Conservation (phyloP, 2,329 filamentous ascomycete species). For the Microsporum ferrugineum region DNA sequence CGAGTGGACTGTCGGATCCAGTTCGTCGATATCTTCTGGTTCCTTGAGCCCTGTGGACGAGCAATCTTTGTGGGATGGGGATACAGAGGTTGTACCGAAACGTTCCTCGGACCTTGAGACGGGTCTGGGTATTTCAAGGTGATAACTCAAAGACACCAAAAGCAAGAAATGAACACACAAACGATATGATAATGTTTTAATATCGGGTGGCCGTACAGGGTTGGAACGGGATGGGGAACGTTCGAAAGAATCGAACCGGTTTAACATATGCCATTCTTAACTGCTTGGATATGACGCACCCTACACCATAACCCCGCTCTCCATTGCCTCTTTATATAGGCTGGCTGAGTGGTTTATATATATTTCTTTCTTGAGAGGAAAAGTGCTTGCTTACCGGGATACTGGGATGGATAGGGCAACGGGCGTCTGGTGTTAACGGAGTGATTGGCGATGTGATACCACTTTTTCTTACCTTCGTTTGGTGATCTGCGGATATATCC, state of each 20-base stretch:
- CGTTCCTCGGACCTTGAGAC: constrained; percentile 31
- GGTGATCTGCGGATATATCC: not conserved
- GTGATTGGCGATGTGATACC: not conserved
- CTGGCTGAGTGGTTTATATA: not conserved
- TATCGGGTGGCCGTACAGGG: not conserved
- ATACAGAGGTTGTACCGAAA: constrained; percentile 20
- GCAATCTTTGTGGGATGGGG: constrained; percentile 34
- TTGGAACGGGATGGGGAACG: not conserved
- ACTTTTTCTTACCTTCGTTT: not conserved
- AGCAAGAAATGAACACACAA: not conserved
- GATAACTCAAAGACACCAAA: constrained; percentile 6
- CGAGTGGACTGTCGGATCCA: constrained; percentile 82
- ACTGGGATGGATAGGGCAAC: not conserved
- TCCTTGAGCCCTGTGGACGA: constrained; percentile 53
- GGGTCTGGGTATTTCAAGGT: constrained; percentile 20
- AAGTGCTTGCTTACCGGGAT: not conserved
- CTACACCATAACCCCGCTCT: not conserved
- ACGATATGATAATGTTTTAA: not conserved
- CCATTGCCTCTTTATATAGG: not conserved
- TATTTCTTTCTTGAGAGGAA: not conserved
- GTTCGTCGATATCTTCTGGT: constrained; percentile 59
- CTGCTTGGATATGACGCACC: not conserved
- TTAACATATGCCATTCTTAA: not conserved
- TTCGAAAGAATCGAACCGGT: constrained; percentile 18
- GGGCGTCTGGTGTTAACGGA: constrained; percentile 1